Base-by-base conservation (phyloP, 106 monocot species). In the Iris macrosiphon region DNA sequence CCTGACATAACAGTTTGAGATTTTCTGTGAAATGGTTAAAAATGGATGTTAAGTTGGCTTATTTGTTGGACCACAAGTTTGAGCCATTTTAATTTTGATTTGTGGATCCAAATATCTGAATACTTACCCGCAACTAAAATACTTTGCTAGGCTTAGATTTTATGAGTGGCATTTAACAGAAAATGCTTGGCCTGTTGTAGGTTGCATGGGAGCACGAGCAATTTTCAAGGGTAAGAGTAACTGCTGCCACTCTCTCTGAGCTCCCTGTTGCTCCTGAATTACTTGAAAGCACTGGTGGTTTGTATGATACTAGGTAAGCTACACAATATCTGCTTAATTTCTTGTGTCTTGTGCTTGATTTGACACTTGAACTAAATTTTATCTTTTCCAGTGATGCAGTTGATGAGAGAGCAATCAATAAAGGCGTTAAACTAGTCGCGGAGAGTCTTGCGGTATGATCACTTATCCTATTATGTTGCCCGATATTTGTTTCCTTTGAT, bases 121-220 rank as follows among this genome's bases (percentile, higher is more conserved):
- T n/a, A n/a, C n/a, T n/a, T n/a, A n/a, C n/a, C n/a, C n/a, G n/a
- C n/a, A n/a, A n/a, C n/a, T n/a, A n/a, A n/a, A n/a, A n/a, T n/a
- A n/a, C n/a, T n/a, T n/a, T n/a, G n/a, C n/a, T n/a, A n/a, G n/a
- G n/a, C n/a, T n/a, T n/a, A n/a, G n/a, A n/a, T n/a, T n/a, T n/a
- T n/a, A n/a, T n/a, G n/a, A n/a, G n/a, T n/a, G n/a, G n/a, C n/a
- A n/a, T n/a, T n/a, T n/a, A n/a, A n/a, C 4, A 28, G n/a, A 41
- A 58, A 38, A 31, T 24, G 47, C 20, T 21, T 69, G 41, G 3
- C 29, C 40, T 40, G 26, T 19, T 71, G 56, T 64, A 98, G 98
- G 98, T 98, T 31, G 76, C 91, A 43, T 98, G 98, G 98, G 98
- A 91, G 59, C 98, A 98, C 55, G 98, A 98, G 33, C 98, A 98